Base-by-base conservation (phyloP, 116 monocot species). In the Zostera marina region DNA sequence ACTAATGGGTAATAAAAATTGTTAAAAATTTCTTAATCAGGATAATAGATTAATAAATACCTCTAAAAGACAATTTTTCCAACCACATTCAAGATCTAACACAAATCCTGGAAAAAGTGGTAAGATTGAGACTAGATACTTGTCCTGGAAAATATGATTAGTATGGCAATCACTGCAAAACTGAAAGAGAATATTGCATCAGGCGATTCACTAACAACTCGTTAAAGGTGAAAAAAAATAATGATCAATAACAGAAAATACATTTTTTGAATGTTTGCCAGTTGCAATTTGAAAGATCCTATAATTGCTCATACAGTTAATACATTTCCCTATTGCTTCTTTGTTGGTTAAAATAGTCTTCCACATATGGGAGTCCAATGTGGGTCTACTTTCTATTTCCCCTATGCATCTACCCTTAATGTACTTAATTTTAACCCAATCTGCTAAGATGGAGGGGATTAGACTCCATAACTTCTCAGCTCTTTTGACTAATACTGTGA, bases 41-140 rank as follows among this genome's bases (percentile, higher is more conserved):
- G 3, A 11, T 45, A 45, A 14, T 45, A 14, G 10, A 11, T 7
- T 45, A 45, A 14, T 45, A 45, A 32, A 14, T 45, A 68, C 73
- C 62, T 66, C 41, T 23, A 67, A 48, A 67, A 93, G 78, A 20
- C 74, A 66, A 62, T 43, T 60, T 69, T 66, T 79, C 77, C 84
- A 93, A 41, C 52, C 52, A 43, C 53, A 26, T 22, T 60, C 32
- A 52, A 72, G 58, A 61, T 81, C 71, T 15, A 68, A 67, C 9
- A 93, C 61, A 57, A 84, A 72, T 39, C 46, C 44, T 26, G 93
- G 93, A 52, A 87, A 57, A 62, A 71, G 74, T 58, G 70, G 68
- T 24, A 92, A 53, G 25, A 87, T 7, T 51, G 72, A 47, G n/a
- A 57, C 55, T 20, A 87, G 66, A 58, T 84, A 52, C 57, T 79